Evolutionary conservation across 163 green algal genomes (phyloP), one percentile per base, ranked within the genome.

Genomic region (Chlamydomonas reinhardtii): DNA sequence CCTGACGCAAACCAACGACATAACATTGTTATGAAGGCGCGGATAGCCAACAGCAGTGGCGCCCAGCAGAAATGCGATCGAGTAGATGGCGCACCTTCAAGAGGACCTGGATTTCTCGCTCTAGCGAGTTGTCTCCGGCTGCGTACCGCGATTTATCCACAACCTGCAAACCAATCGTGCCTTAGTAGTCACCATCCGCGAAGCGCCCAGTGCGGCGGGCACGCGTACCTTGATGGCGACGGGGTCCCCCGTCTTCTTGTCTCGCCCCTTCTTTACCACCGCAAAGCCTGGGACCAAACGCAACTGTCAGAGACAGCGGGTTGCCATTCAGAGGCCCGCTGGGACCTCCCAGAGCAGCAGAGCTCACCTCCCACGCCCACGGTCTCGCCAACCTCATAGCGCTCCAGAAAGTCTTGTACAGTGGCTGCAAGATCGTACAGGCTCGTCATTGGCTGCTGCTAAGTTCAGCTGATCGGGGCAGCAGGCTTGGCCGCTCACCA

Each of bases 81-180:
- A 56, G 12, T 56, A 17, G 39, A 56, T 56, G 48, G 48, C 48
- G 48, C 48, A 48, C n/a, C 94, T 97, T 95, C 32, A 93, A 91
- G 29, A 97, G 84, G 2, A 97, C 93, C 56, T 96, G 90, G n/a
- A 97, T 97, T 82, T 97, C 95, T 1, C 94, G 90, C 89, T 96
- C 92, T 74, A 97, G 87, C 43, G 93, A 95, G 87, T 95, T 95
- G 78, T 97, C 95, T 3, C 94, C 95, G 37, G 90, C 89, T 34
- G 91, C 91, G 83, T 97, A 97, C 27, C 94, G 82, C 29, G 91
- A 94, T 74, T 96, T 96, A 76, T 97, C 95, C 0, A 97, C 95
- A 4, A 97, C 93, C 94, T 97, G 91, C n/a, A 85, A 27, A 20
- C 11, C 2, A 39, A 64, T 32, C 0, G n/a, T 15, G 29, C 15